Conservation (phyloP, 2,329 filamentous ascomycete species). For the Claviceps sp. region DNA sequence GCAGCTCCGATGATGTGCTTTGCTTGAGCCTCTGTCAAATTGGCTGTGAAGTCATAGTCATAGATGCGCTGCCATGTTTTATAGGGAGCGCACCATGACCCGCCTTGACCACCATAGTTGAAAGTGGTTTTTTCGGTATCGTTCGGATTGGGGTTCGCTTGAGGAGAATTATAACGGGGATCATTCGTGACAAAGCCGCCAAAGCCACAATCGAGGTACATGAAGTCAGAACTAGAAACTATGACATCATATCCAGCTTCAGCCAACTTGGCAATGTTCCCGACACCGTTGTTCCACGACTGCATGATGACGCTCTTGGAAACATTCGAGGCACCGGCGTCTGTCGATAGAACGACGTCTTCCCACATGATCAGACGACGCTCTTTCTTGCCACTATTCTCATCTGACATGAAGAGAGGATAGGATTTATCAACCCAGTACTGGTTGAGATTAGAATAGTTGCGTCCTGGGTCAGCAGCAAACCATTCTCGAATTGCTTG, state of each 20-base stretch:
- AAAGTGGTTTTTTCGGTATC: conserved; percentile 23
- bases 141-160: conserved; percentile 32
- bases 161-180: conserved; percentile 36
- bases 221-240: conserved; percentile 40
- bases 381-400: conserved; percentile 18
- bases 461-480: conserved; percentile 26
- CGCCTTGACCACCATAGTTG: conserved; percentile 40
- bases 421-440: conserved; percentile 39
- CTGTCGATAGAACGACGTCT: conserved; percentile 30
- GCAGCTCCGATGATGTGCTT: conserved; percentile 37
- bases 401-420: conserved; percentile 29
- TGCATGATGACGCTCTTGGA: conserved; percentile 39
- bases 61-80: conserved; percentile 49
- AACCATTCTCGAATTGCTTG: conserved; percentile 34
- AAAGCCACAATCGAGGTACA: conserved; percentile 43
- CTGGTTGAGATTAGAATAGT: conserved; percentile 37
- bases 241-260: conserved; percentile 37
- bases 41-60: conserved; percentile 40
- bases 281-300: conserved; percentile 39
- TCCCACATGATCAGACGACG: conserved; percentile 46
- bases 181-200: conserved; percentile 43
- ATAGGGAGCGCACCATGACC: conserved; percentile 45
- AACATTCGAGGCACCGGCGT: conserved; percentile 30
- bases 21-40: conserved; percentile 31
- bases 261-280: conserved; percentile 37